A percentile compares a stretch with the other conserved stretches of the same genome.
Conservation (phyloP, 179 eudicot species). For the Silene coronaria region DNA sequence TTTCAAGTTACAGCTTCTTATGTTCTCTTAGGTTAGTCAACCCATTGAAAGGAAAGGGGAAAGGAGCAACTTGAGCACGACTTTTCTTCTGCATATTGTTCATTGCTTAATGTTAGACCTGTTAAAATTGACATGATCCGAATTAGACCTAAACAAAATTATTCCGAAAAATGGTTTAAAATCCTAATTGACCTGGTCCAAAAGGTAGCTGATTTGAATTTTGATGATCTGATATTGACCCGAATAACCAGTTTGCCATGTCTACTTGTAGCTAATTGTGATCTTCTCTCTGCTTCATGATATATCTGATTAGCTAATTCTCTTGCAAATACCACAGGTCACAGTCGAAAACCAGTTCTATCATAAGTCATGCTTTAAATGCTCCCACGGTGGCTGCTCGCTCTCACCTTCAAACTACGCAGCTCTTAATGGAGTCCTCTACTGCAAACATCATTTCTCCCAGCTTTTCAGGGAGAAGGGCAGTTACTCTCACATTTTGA, state of each 20-base stretch:
- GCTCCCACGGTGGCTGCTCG: conserved; percentile 85
- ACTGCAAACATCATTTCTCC: conserved; percentile 94
- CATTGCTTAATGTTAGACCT: too few relatives aligned
- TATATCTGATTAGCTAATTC: neutral
- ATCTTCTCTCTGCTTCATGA: neutral
- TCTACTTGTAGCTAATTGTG: neutral
- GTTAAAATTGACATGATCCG: too few relatives aligned
- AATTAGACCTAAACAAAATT: too few relatives aligned
- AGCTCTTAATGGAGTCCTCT: conserved; percentile 79
- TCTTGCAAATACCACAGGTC: conserved; percentile 42
- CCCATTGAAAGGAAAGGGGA: too few relatives aligned
- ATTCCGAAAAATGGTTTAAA: too few relatives aligned
- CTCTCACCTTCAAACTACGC: conserved; percentile 90
- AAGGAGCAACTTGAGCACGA: too few relatives aligned
- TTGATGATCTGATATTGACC: too few relatives aligned
- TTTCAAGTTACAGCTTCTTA: neutral
- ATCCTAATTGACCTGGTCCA: neutral
- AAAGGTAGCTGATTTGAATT: neutral
- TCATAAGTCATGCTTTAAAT: conserved; percentile 89
- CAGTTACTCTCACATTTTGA: conserved; percentile 81
- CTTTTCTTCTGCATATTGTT: neutral
- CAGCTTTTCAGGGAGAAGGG: conserved; percentile 99
- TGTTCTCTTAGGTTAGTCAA: neutral
- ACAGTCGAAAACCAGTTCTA: conserved; percentile 78
- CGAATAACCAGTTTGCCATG: too few relatives aligned